phyloP scores from a whole-genome alignment of 306 rosid genomes.

The Citrullus colocynthis region DNA sequence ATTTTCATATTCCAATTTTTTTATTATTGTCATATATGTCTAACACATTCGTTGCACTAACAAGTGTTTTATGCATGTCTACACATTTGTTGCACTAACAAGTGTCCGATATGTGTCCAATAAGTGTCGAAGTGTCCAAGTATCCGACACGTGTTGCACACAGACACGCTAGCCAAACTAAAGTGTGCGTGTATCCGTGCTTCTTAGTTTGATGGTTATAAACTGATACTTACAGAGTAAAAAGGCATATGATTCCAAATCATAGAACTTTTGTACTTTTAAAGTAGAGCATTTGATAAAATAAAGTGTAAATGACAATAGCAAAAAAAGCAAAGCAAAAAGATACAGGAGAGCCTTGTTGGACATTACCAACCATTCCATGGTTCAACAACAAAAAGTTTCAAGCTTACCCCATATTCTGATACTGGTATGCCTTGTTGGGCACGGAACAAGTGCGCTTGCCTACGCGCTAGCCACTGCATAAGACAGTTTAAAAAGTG shows the following conservation, averaged over 20 bases:
- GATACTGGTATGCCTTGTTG: conserved; percentile 94
- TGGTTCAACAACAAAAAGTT: background rate
- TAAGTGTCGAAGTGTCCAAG: no score
- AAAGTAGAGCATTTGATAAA: background rate
- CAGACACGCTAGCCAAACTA: no score
- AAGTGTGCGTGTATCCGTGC: no score
- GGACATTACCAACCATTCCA: conserved; percentile 21
- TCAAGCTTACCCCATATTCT: conserved; percentile 67
- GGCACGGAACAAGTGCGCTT: conserved; percentile 82
- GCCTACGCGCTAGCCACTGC: conserved; percentile 90
- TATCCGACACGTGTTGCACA: no score
- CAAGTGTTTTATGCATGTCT: no score
- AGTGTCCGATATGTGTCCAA: no score
- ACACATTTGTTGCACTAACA: no score
- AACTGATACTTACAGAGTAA: background rate
- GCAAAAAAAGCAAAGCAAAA: background rate
- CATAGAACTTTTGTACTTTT: background rate
- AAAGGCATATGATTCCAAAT: background rate
- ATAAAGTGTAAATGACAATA: background rate
- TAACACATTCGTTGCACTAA: no score
- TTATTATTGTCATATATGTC: no score
- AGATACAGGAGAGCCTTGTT: conserved; percentile 76
- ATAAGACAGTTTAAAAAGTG: background rate
- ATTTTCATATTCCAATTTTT: no score
- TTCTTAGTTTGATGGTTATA: background rate